Evolutionary conservation across 768 basidiomycete species (phyloP), one percentile per base, ranked within the genome.

Genomic region (Omphalotus guepiniiformis): DNA sequence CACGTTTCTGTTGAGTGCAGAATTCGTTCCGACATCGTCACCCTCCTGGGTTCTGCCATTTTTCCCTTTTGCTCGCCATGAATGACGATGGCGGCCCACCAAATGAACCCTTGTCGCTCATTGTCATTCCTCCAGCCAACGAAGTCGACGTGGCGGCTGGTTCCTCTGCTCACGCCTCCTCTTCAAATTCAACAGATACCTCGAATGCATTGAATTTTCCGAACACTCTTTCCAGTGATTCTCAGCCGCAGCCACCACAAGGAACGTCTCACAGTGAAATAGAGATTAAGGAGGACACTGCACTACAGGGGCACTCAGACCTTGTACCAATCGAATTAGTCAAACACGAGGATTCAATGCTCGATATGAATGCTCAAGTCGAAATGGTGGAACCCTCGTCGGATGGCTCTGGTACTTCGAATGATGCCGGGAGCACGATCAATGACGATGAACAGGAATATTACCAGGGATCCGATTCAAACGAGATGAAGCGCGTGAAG

Each of bases 401-500:
- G 19, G 70, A 68, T 30, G 55, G 62, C 29, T 62, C 62, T 41
- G 64, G 65, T 27, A 41, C 23, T 16, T 27, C 53, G 11, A 49
- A 49, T 22, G 63, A 59, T 48, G 67, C 68, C 39, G 68, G 63
- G 12, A 65, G 65, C 43, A 69, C 66, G 45, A 63, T 60, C 26
- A 61, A 63, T 32, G 83, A 85, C 55, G 84, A 84, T 46, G 63
- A 71, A 22, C 77, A 77, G 57, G 82, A 82, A 37, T 85, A 78
- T 73, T 63, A 76, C 52, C 67, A 77, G 5, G 85, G 87, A 49
- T 69, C 73, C 42, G 82, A 85, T 57, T 78, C 45, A 6, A 38
- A 83, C 58, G 87, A 88, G 55, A 69, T 87, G 61, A 89, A 89
- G 73, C 88, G 88, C 78, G 87, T 90, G 69, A 90, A 87, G 77